These are phyloP conservation scores for Aspergillus bridgeri DNA, from an alignment of 495 filamentous ascomycete genomes.

Conservation along the genomic window DNA sequence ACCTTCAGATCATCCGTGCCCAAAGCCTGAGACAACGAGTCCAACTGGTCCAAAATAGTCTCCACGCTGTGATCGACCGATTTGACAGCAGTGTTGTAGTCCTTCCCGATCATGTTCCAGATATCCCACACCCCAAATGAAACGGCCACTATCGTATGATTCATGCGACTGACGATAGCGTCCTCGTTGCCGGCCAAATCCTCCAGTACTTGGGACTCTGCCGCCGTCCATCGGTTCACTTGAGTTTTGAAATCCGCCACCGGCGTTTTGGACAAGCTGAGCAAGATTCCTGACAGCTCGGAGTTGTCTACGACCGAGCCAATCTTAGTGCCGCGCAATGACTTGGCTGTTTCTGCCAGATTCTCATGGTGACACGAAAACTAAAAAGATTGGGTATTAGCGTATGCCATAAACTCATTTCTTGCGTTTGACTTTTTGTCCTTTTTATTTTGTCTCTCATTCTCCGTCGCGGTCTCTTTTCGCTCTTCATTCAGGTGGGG, in stretches of 20 bases:
- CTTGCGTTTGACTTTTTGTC: not conserved
- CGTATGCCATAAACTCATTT: not conserved
- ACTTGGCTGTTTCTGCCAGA: conserved; percentile 37
- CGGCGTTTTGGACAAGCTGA: conserved; percentile 26
- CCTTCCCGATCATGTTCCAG: conserved; percentile 42
- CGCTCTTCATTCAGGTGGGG: not conserved
- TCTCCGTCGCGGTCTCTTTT: not conserved
- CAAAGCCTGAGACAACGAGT: conserved; percentile 35
- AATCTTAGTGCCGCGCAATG: conserved; percentile 26
- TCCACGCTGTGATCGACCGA: conserved; percentile 43
- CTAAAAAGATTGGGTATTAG: conserved; percentile 16
- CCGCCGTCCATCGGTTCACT: conserved; percentile 38
- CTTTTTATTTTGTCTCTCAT: not conserved
- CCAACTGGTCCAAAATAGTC: conserved; percentile 43
- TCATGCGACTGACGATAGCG: conserved; percentile 22
- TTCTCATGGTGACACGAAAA: conserved; percentile 47
- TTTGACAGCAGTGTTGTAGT: conserved; percentile 28
- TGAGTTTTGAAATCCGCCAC: conserved; percentile 43
- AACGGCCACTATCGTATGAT: conserved; percentile 38
- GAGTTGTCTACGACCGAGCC: conserved; percentile 43
- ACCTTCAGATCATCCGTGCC: conserved; percentile 41
- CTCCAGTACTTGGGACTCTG: conserved; percentile 24
- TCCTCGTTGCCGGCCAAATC: conserved; percentile 20
- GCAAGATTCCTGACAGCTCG: conserved; percentile 24
- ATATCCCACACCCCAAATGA: conserved; percentile 52